phyloP scores from a whole-genome alignment of 208 protist genomes.

The Zelonia costaricensis region DNA sequence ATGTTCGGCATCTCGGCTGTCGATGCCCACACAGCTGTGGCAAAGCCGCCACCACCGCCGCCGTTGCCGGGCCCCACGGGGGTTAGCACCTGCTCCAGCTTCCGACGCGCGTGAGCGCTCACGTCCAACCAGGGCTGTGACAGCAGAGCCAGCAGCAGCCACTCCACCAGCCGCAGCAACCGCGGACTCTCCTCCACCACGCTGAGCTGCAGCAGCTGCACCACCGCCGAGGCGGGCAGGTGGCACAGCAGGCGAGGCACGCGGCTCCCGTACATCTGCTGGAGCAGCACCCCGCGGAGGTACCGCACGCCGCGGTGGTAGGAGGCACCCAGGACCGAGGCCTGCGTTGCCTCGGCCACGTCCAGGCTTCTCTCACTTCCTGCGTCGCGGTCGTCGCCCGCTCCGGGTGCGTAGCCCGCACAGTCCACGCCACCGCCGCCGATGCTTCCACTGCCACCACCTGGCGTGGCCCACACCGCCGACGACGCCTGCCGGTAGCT shows the following conservation, averaged over 20 bases:
- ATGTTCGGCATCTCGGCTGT: no score
- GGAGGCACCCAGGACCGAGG: no score
- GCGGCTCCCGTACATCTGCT: background rate
- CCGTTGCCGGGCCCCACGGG: background rate
- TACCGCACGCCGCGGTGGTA: background rate
- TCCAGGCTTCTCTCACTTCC: no score
- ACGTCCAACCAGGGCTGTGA: background rate
- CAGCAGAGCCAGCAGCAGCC: background rate
- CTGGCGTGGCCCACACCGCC: constrained; percentile 4
- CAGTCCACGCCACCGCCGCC: no score
- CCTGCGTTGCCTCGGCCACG: no score
- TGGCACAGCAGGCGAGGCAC: background rate
- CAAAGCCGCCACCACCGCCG: background rate
- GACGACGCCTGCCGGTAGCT: constrained; percentile 16
- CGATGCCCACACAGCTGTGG: background rate
- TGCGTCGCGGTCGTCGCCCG: no score
- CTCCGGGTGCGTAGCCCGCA: no score
- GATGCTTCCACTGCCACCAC: background rate
- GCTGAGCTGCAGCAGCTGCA: constrained; percentile 9
- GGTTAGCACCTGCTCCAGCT: no score
- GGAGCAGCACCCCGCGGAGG: constrained; percentile 1
- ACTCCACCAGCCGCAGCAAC: background rate
- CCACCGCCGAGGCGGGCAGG: background rate
- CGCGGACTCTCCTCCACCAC: background rate
- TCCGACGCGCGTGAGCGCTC: background rate